These are phyloP conservation scores for Wickerhamiella dianesei DNA, from an alignment of 805 yeast species.

Conservation along the genomic window DNA sequence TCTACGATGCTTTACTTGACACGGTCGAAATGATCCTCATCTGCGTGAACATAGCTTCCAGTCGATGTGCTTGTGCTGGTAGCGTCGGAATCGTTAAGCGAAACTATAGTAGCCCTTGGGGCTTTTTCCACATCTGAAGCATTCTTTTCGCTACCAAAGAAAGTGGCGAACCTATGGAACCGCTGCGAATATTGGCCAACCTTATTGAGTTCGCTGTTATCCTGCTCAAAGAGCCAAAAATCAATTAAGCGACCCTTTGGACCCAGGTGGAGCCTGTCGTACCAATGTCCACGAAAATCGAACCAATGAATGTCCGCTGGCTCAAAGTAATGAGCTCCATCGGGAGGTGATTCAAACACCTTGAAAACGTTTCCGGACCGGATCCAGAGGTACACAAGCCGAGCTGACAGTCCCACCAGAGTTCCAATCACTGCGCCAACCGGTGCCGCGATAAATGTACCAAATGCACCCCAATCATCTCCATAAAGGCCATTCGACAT, in stretches of 20 bases:
- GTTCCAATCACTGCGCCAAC: constrained; percentile 31
- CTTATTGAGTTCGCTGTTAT: background rate
- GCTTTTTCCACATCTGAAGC: too few relatives aligned
- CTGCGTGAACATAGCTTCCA: too few relatives aligned
- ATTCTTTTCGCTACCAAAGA: background rate
- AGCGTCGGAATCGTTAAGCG: too few relatives aligned
- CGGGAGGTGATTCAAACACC: background rate
- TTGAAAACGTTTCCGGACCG: background rate
- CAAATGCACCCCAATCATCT: constrained; percentile 85
- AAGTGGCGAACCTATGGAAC: background rate
- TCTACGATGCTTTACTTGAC: too few relatives aligned
- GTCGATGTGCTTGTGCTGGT: too few relatives aligned
- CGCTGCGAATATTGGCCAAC: background rate
- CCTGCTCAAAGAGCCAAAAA: background rate
- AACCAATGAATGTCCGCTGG: background rate
- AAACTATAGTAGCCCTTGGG: too few relatives aligned
- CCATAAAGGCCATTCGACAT: constrained; percentile 52
- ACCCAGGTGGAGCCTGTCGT: background rate
- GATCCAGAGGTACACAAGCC: background rate
- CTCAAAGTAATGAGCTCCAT: background rate
- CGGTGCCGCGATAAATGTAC: constrained; percentile 85
- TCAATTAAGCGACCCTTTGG: background rate
- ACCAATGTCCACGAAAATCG: background rate
- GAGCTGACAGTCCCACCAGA: background rate
- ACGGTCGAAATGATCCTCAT: too few relatives aligned